Percentiles rank a stretch among this genome's conserved stretches.
These are phyloP conservation scores for Cordyceps pruinosa DNA, from an alignment of 2,329 filamentous ascomycete genomes.

Conservation along the genomic window DNA sequence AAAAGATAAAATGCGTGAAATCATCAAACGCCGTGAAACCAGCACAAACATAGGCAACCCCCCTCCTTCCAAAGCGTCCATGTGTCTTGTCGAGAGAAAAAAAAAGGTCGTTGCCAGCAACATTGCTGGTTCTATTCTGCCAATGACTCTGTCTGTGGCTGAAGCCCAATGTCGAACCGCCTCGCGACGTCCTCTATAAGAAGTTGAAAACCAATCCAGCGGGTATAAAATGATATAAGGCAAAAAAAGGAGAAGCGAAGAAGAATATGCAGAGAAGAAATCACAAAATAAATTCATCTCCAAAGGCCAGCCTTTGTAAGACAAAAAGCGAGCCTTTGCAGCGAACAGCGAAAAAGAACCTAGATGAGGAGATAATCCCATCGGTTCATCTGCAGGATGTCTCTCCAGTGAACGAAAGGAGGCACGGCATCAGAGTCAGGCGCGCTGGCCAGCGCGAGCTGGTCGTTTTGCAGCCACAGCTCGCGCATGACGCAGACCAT, in stretches of 20 bases:
- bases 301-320: constrained; percentile 17
- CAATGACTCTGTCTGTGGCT: constrained; percentile 11
- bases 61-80: constrained; percentile 1
- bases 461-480: constrained; percentile 75
- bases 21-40: neutral
- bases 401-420: constrained; percentile 85
- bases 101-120: neutral
- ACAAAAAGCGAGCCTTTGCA: neutral
- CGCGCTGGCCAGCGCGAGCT: constrained; percentile 31
- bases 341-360: constrained; percentile 12
- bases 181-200: constrained; percentile 36
- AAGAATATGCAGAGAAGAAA: constrained; percentile 20
- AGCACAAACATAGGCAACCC: neutral
- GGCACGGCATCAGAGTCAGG: constrained; percentile 33
- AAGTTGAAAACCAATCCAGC: constrained; percentile 15
- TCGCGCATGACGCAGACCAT: constrained; percentile 72
- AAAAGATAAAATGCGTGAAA: neutral
- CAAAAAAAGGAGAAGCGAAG: constrained; percentile 22
- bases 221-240: constrained; percentile 17
- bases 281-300: constrained; percentile 19
- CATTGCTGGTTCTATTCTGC: constrained; percentile 5
- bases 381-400: constrained; percentile 82
- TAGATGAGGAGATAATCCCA: constrained; percentile 92
- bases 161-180: constrained; percentile 20
- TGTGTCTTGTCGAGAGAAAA: neutral